These are phyloP conservation scores for Fraxinus pennsylvanica DNA, from an alignment of 257 asterid genomes.

Conservation along the genomic window DNA sequence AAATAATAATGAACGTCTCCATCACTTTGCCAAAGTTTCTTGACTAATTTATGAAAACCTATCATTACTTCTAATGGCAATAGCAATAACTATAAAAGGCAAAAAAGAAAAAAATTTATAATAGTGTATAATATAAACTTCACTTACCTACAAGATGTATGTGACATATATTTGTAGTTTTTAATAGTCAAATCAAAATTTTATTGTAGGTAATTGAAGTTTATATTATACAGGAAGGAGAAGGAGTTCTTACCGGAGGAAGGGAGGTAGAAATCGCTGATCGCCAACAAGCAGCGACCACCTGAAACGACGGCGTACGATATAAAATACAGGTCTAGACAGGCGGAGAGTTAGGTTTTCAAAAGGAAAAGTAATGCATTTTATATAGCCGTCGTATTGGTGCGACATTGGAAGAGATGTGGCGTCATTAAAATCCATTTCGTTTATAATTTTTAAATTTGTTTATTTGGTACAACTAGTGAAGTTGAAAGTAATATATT, in stretches of 20 bases:
- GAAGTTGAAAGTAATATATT: no score
- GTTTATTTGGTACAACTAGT: no score
- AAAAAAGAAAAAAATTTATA: background rate
- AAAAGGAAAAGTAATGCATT: background rate
- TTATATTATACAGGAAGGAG: background rate
- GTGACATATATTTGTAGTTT: no score
- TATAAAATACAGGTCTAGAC: background rate
- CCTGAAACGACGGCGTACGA: slow-evolving; percentile 33
- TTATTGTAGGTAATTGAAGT: background rate
- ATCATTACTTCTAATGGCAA: background rate
- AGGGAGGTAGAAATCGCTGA: slow-evolving; percentile 14
- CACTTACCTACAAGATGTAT: no score
- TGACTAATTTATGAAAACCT: slow-evolving; percentile 1
- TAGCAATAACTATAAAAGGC: background rate
- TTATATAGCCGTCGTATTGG: background rate
- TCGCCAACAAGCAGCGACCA: slow-evolving; percentile 50
- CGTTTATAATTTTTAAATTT: no score
- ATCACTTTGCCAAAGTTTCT: background rate
- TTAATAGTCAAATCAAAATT: no score
- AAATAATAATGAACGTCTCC: background rate
- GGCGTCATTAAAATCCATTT: no score
- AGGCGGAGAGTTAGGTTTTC: slow-evolving; percentile 37
- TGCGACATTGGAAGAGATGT: background rate
- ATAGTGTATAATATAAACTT: background rate
- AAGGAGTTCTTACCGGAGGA: slow-evolving; percentile 27